phyloP scores from a whole-genome alignment of 352 stramenopile species.

The Phytophthora parvispora region DNA sequence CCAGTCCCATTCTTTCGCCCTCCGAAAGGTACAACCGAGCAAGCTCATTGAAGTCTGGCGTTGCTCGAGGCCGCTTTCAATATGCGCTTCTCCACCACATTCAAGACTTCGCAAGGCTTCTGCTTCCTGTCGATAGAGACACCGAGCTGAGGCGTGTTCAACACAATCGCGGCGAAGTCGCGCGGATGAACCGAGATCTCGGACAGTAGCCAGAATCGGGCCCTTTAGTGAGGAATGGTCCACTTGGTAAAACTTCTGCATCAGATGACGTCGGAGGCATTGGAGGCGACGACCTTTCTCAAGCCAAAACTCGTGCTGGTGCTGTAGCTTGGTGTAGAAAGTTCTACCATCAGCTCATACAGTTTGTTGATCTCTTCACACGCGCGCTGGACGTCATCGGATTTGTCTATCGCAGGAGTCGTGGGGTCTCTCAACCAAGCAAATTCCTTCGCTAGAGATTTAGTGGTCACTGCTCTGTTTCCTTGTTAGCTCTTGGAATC shows the following conservation, averaged over 20 bases:
- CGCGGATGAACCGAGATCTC: background rate
- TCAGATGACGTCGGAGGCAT: background rate
- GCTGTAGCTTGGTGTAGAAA: background rate
- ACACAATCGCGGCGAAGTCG: background rate
- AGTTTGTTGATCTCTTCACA: background rate
- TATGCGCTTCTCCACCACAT: background rate
- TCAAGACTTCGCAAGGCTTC: background rate
- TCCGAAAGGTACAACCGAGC: background rate
- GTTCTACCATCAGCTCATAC: background rate
- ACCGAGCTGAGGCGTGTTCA: background rate
- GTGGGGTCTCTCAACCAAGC: background rate
- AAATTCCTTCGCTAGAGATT: background rate
- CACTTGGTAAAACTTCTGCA: background rate
- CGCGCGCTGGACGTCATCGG: background rate
- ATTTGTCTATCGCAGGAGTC: background rate
- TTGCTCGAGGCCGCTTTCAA: background rate
- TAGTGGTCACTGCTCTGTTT: background rate
- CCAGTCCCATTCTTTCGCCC: background rate
- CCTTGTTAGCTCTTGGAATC: background rate
- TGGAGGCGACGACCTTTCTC: background rate
- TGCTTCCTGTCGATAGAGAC: background rate
- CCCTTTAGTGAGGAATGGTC: too few relatives aligned
- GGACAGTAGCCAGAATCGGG: background rate
- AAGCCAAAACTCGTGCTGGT: background rate
- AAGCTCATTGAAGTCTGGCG: background rate